Percentiles rank a stretch among this genome's conserved stretches.
phyloP scores from a whole-genome alignment of 345 rosid species.

The Erysimum cheiranthoides region DNA sequence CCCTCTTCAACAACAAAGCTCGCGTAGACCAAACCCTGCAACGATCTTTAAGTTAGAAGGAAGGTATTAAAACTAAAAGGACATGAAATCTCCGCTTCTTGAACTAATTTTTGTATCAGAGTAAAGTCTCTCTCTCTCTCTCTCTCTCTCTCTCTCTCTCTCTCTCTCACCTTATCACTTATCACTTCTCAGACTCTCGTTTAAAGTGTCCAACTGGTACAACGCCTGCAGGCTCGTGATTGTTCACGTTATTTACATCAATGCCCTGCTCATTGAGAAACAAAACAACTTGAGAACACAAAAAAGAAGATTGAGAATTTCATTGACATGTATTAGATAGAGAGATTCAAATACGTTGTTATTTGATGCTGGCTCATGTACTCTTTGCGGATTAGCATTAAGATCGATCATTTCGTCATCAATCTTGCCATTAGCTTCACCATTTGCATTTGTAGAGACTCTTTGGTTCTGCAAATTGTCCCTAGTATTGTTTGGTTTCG shows the following conservation, averaged over 20 bases:
- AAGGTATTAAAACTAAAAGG: neutral
- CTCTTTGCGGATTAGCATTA: slow-evolving; percentile 67
- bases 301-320: neutral
- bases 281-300: neutral
- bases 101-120: neutral
- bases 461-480: slow-evolving; percentile 61
- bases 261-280: slow-evolving; percentile 52
- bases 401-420: slow-evolving; percentile 72
- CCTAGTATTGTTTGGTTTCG: slow-evolving; percentile 52
- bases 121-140: slow-evolving; percentile 3
- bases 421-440: slow-evolving; percentile 52
- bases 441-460: slow-evolving; percentile 49
- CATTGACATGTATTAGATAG: neutral
- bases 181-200: slow-evolving; percentile 68
- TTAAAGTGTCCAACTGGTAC: slow-evolving; percentile 69
- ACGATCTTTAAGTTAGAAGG: slow-evolving; percentile 6
- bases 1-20: slow-evolving; percentile 30
- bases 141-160: slow-evolving; percentile 2
- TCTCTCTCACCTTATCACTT: slow-evolving; percentile 44
- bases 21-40: slow-evolving; percentile 23
- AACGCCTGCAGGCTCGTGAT: slow-evolving; percentile 59
- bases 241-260: slow-evolving; percentile 56
- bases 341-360: slow-evolving; percentile 53
- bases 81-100: slow-evolving; percentile 1
- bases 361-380: slow-evolving; percentile 58